Evolutionary conservation across 1,139 yeast genomes (phyloP).

Genomic region (Saccharomyces hybrid): DNA sequence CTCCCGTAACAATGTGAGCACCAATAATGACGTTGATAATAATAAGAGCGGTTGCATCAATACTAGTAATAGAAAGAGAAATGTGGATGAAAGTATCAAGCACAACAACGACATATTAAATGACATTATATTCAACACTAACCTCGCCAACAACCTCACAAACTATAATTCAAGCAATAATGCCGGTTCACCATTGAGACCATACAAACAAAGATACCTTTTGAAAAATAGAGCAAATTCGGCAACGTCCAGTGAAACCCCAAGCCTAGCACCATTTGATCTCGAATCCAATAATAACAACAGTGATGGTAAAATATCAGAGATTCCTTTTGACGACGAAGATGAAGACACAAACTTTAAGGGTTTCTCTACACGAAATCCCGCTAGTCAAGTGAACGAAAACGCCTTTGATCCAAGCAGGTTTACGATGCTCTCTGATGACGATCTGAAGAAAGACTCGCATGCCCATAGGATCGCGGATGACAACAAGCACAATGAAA

Average conservation of each 20-base stretch:
- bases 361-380: background rate
- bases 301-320: slow-evolving; percentile 18
- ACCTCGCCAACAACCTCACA: slow-evolving; percentile 2
- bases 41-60: background rate
- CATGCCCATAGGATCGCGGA: background rate
- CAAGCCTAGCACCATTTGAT: slow-evolving; percentile 3
- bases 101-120: slow-evolving; percentile 4
- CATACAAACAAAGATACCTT: slow-evolving; percentile 17
- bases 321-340: slow-evolving; percentile 24
- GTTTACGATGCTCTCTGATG: background rate
- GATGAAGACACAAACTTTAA: slow-evolving; percentile 5
- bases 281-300: background rate
- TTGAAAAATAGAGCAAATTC: slow-evolving; percentile 22
- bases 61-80: background rate
- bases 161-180: slow-evolving; percentile 3
- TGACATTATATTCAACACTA: slow-evolving; percentile 3
- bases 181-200: slow-evolving; percentile 1
- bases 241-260: slow-evolving; percentile 10
- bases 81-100: slow-evolving; percentile 2
- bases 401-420: background rate
- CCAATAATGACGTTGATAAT: background rate
- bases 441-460: background rate
- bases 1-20: background rate
- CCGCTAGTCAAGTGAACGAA: background rate
- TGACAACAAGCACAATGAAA: background rate